Base-by-base conservation (phyloP, 176 grass and related monocot genomes). In the Melocanna baccifera region DNA sequence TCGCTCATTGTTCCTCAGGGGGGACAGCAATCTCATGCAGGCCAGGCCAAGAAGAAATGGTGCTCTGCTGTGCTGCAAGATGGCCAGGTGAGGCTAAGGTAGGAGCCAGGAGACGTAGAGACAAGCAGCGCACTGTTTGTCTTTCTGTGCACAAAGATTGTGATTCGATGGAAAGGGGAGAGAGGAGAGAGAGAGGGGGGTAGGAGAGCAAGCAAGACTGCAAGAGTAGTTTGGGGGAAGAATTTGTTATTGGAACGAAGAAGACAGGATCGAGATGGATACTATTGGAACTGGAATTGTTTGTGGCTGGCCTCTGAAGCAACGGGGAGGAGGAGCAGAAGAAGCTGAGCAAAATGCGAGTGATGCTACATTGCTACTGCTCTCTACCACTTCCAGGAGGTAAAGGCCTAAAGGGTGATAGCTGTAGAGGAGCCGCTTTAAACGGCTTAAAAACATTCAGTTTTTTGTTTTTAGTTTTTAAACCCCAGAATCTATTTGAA, bases 1-100 rank as follows among this genome's bases (percentile, higher is more conserved):
- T 95, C 92, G 82, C 89, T 88, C 95, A 98, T 98, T 83, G 92
- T 93, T 91, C 76, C 87, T 75, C n/a, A 67, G 57, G 20, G 76
- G 23, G 58, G 73, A 48, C 58, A 62, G 51, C 62, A 75, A 84
- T 59, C 82, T 86, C 95, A 94, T 94, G 77, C 90, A 97, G 84
- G 56, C 53, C 30, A 76, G 48, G 2, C 37, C 51, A 41, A 59
- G 48, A 18, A 18, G 7, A 32, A 48, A 55, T n/a, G 57, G 67
- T 39, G 6, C 57, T 61, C 34, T 29, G 23, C 43, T 39, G 68
- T 45, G 72, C 16, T 42, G n/a, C 30, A 16, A 68, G 5, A 51
- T 12, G 9, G 63, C 52, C 77, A 89, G 87, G 87, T 89, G 81
- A 85, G 40, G 75, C 81, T 84, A 78, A 47, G 69, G 16, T 42